Base-by-base conservation (phyloP, 208 protist species). In the Kentomonas sorsogonicus region DNA sequence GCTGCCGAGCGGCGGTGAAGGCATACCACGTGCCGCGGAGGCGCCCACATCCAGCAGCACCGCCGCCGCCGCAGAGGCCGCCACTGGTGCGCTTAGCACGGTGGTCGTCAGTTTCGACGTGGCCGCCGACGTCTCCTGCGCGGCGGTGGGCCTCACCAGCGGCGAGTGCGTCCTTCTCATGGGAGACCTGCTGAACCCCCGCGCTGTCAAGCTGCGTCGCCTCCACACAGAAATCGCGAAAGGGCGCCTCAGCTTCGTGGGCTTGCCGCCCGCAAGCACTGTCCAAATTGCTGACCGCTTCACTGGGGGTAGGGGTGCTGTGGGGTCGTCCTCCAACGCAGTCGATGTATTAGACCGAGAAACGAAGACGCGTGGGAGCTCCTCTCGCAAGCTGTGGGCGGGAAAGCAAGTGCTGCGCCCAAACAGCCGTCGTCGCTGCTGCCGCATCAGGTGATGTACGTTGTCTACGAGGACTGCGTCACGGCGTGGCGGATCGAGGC, bases 71-170 rank as follows among this genome's bases (percentile, higher is more conserved):
- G 50, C 45, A 20, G 27, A 20, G 23, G 62, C 72, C 54, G 66
- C 72, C 23, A 44, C 60, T 15, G 55, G 67, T 43, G 53, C 55
- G 23, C 69, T 77, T 18, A 56, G 55, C 54, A 76, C 69, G 31
- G 54, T 64, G 39, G 89, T 97, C n/a, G 86, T 89, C 39, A 66
- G 55, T 39, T 59, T 98, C 31, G 88, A 92, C 48, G 77, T 94
- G 0, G 63, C 87, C 4, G 73, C 94, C 11, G 89, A 96, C 54
- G 66, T 95, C 16, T 78, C 79, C 43, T 75, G 82, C 33, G 65
- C 90, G 33, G 92, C 85, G 0, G 51, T 98, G 26, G 93, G 86
- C 25, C 77, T 97, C 26, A 77, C 65, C 22, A 87, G 88, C 63
- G 80, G 89, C n/a, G 78, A 87, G 15, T 83, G 97, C 22, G 53